Evolutionary conservation across 139 green algal species (phyloP), one percentile per base, ranked within the genome.

Genomic region (Auxenochlorella pyrenoidosa): DNA sequence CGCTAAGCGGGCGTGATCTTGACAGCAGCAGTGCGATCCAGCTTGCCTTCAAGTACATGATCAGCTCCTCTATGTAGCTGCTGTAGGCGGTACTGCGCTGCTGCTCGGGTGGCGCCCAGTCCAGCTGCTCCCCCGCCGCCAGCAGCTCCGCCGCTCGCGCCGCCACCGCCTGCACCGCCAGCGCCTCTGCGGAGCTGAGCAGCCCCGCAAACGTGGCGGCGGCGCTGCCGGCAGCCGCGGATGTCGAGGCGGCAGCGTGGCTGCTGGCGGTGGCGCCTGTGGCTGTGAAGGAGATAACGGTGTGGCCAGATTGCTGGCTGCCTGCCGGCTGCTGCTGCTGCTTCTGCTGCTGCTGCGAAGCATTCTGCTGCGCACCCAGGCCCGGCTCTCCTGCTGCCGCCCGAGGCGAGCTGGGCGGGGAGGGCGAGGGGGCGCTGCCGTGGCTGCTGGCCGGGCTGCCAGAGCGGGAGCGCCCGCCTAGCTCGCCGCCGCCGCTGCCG

Each of bases 21-120:
- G n/a, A n/a, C n/a, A n/a, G n/a, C n/a, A n/a, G n/a, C n/a, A n/a
- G n/a, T n/a, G n/a, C n/a, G n/a, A n/a, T n/a, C n/a, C n/a, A n/a
- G n/a, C 89, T 15, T 43, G 90, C 94, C 91, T 93, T 90, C 13
- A 96, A 75, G 65, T 88, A 90, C 19, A 87, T 79, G 26, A 95
- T 79, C 68, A 96, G 90, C 41, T 94, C 91, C 0, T 91, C 84
- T 0, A 93, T 86, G 75, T 93, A 90, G 3, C 83, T 59, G 82
- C 86, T 92, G 28, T 77, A 82, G 30, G 58, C 71, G 32, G 66
- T 79, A 43, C 44, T 68, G 43, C 82, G 86, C 40, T 91, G 83
- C 38, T 92, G 89, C 83, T 86, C 81, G 2, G 71, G 36, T 0
- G 94, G 94, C 71, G 86, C 71, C 94, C 94, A 96, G 30, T 89